Conservation (phyloP, 257 asterid species). For the Solanum chaucha region DNA sequence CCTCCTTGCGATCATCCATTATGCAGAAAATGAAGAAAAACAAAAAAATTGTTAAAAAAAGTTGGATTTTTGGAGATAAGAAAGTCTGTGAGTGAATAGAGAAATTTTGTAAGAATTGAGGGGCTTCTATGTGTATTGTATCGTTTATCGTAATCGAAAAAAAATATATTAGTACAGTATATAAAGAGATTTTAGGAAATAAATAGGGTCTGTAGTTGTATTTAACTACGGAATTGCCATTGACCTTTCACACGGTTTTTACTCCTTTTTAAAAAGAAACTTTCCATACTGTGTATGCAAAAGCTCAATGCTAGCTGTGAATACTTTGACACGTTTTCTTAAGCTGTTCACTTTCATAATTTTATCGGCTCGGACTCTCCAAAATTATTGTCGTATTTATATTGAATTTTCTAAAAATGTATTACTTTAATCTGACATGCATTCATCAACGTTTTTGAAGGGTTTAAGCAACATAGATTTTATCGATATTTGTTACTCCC, state of each 20-base stretch:
- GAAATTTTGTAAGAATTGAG: background rate
- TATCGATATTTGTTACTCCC: no score
- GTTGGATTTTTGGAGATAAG: background rate
- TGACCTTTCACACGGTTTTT: background rate
- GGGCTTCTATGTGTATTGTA: background rate
- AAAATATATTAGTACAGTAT: background rate
- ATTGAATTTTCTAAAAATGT: no score
- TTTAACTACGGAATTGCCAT: background rate
- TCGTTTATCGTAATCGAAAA: background rate
- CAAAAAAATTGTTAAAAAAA: background rate
- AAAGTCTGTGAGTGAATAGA: background rate
- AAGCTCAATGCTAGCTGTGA: background rate
- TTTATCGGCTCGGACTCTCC: no score
- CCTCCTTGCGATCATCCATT: constrained; percentile 25
- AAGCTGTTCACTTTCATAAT: background rate
- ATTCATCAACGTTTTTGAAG: no score
- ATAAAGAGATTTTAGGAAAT: background rate
- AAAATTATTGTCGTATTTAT: no score
- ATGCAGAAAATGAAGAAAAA: background rate
- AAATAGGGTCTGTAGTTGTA: background rate
- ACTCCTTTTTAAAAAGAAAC: background rate
- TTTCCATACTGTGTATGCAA: background rate
- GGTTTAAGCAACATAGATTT: no score
- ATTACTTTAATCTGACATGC: no score
- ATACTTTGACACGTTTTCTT: background rate